Percentiles rank a stretch among this genome's conserved stretches.
phyloP scores from a whole-genome alignment of 2,329 filamentous ascomycete genomes.

The Aspergillus uvarum region DNA sequence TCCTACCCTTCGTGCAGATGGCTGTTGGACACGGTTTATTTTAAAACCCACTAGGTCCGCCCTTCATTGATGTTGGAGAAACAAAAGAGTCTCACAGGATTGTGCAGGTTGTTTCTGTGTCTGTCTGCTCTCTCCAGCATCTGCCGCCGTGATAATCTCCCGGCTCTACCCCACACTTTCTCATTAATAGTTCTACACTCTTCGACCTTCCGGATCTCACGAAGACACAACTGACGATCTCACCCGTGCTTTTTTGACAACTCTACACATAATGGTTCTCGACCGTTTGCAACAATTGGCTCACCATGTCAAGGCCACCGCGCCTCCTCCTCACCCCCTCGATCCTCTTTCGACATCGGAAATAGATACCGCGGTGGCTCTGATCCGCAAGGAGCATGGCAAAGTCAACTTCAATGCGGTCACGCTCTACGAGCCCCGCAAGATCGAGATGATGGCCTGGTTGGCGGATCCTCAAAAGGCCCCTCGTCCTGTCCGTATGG shows the following conservation, averaged over 20 bases:
- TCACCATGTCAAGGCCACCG: conserved; percentile 59
- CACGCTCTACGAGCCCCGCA: conserved; percentile 79
- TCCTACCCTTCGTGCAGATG: neutral
- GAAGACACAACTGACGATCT: too few species aligned
- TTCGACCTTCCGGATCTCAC: too few species aligned
- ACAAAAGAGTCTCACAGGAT: neutral
- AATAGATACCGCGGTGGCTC: conserved; percentile 68
- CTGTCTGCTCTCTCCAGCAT: neutral
- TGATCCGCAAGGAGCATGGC: conserved; percentile 68
- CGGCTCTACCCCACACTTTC: neutral
- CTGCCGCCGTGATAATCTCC: neutral
- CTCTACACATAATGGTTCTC: conserved; percentile 53
- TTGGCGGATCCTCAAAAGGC: conserved; percentile 62
- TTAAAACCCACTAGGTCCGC: neutral
- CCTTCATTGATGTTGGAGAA: neutral
- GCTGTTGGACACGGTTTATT: neutral
- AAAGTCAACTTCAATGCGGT: conserved; percentile 83
- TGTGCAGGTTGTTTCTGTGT: neutral
- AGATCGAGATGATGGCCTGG: conserved; percentile 80
- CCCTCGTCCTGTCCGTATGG: conserved; percentile 67
- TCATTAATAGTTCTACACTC: neutral
- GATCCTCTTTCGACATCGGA: conserved; percentile 73
- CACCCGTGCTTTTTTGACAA: too few species aligned
- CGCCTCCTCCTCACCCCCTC: conserved; percentile 65
- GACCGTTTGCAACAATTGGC: conserved; percentile 65